Evolutionary conservation across 495 filamentous ascomycete species (phyloP).

Genomic region (Glonium stellatum): DNA sequence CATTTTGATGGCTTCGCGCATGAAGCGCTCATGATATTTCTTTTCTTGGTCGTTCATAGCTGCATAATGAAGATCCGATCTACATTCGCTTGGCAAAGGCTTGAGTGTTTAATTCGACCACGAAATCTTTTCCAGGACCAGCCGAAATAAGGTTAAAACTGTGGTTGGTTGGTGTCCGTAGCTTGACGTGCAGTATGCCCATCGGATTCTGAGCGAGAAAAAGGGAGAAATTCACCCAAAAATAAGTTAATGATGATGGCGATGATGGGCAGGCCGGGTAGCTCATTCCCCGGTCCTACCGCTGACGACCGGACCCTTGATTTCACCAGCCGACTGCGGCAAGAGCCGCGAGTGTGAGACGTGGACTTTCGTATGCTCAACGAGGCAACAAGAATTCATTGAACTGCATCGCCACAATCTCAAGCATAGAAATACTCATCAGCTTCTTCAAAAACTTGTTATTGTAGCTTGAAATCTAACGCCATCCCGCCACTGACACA

Average conservation of each 20-base stretch:
- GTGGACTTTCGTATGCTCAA: background rate
- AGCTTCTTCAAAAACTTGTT: background rate
- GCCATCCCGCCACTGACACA: background rate
- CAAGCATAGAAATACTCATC: background rate
- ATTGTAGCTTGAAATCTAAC: background rate
- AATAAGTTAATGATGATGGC: background rate
- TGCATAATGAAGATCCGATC: background rate
- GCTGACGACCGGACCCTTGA: background rate
- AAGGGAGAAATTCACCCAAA: background rate
- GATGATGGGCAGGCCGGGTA: no score
- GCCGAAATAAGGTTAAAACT: no score
- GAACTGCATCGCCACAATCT: slow-evolving; percentile 2
- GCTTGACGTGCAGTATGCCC: no score
- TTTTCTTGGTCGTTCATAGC: slow-evolving; percentile 21
- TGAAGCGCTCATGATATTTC: slow-evolving; percentile 38
- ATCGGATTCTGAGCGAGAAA: no score
- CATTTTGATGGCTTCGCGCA: slow-evolving; percentile 41
- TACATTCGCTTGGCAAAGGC: background rate
- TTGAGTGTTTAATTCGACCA: background rate
- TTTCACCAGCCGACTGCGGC: background rate
- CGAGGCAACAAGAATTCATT: background rate
- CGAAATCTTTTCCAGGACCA: no score
- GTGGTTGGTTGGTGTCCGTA: no score
- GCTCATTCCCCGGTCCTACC: no score
- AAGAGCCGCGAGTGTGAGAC: slow-evolving; percentile 1